phyloP scores from a whole-genome alignment of 352 stramenopile species.

The Phytophthora chlamydospora region DNA sequence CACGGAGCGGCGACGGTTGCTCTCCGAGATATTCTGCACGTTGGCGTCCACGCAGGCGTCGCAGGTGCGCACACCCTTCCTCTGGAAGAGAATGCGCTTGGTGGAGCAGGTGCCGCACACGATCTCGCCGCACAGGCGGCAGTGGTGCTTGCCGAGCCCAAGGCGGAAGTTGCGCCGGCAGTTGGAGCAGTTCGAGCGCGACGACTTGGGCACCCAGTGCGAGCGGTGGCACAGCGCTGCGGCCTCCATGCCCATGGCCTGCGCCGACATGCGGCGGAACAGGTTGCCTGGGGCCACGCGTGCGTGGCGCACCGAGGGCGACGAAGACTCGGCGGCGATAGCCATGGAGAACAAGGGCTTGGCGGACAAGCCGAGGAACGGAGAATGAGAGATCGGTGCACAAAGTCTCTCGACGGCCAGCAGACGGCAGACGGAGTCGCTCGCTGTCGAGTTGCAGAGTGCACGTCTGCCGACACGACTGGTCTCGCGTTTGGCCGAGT shows the following conservation, averaged over 20 bases:
- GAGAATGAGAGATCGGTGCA: conserved; percentile 23
- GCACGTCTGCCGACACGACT: not conserved
- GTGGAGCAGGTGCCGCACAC: conserved; percentile 77
- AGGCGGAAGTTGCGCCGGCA: conserved; percentile 69
- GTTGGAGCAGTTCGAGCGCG: conserved; percentile 65
- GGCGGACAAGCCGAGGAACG: conserved; percentile 15
- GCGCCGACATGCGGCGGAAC: conserved; percentile 66
- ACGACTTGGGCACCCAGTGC: conserved; percentile 80
- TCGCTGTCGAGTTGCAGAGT: conserved; percentile 14
- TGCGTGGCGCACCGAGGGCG: conserved; percentile 13
- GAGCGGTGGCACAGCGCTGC: conserved; percentile 74
- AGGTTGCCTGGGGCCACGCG: conserved; percentile 31
- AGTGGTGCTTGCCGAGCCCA: conserved; percentile 77
- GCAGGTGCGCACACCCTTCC: conserved; percentile 76
- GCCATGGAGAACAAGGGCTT: conserved; percentile 11
- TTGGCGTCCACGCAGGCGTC: conserved; percentile 78
- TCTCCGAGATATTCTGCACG: conserved; percentile 48
- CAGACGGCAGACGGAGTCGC: conserved; percentile 21
- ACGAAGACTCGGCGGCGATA: conserved; percentile 17
- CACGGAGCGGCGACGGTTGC: conserved; percentile 51
- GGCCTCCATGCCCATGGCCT: conserved; percentile 71
- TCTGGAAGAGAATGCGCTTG: conserved; percentile 74
- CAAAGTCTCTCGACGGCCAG: conserved; percentile 5
- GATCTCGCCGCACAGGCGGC: conserved; percentile 78
- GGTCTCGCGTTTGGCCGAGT: no score